These are phyloP conservation scores for Takakia lepidozioides DNA, from an alignment of 225 moss, liverwort and hornwort genomes.

Conservation along the genomic window DNA sequence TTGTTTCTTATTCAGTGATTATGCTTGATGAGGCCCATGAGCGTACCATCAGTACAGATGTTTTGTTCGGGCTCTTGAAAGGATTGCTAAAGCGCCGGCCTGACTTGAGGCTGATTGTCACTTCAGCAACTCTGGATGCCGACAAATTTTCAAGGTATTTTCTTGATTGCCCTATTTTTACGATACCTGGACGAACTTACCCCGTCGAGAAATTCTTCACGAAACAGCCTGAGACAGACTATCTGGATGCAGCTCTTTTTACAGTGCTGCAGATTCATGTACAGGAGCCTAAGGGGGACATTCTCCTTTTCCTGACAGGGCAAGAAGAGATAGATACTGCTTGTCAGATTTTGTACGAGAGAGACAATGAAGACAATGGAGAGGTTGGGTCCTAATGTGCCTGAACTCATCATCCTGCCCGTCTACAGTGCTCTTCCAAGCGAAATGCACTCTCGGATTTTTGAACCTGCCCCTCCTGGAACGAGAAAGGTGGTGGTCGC, in stretches of 20 bases:
- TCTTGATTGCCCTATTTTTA: conserved; percentile 95
- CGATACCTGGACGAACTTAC: conserved; percentile 86
- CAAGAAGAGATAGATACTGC: conserved; percentile 98
- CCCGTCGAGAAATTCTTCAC: conserved; percentile 87
- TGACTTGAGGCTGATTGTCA: conserved; percentile 90
- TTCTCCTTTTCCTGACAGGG: conserved; percentile 87
- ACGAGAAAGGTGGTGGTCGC: conserved; percentile 97
- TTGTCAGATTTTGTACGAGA: conserved; percentile 88
- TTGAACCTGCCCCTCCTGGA: conserved; percentile 90
- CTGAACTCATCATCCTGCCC: conserved; percentile 87
- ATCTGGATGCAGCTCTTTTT: conserved; percentile 86
- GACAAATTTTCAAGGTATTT: conserved; percentile 98
- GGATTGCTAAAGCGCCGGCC: conserved; percentile 76
- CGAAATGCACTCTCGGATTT: conserved; percentile 98
- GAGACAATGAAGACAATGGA: too few relatives aligned
- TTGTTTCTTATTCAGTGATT: conserved; percentile 75
- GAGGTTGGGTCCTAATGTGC: conserved; percentile 85
- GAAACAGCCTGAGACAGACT: conserved; percentile 84
- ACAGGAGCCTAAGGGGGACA: conserved; percentile 90
- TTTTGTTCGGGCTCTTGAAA: conserved; percentile 88
- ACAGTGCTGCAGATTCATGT: conserved; percentile 98
- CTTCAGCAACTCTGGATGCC: conserved; percentile 93
- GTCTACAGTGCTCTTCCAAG: conserved; percentile 95
- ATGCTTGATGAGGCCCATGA: conserved; percentile 99
- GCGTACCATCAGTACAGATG: conserved; percentile 86